Evolutionary conservation across 768 basidiomycete genomes (phyloP), one percentile per base, ranked within the genome.

Genomic region (Suillus weaverae): DNA sequence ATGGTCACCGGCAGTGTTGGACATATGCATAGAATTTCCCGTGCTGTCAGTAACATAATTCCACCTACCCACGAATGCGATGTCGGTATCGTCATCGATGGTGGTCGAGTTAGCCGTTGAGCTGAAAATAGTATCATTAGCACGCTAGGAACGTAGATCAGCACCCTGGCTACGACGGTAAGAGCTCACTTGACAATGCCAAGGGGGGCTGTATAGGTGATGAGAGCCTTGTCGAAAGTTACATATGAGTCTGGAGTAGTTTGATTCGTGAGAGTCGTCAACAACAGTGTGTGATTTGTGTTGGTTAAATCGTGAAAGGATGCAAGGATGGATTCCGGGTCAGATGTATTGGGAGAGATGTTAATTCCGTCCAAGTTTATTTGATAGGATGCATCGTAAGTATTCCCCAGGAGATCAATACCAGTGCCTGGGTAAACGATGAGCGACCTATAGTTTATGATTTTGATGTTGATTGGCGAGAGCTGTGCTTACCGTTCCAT

Each of bases 51-150:
- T 74, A 51, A 72, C 62, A 66, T 81, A 79, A 48, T 76, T 78
- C 90, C 90, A 92, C 10, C 74, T 73, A 9, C 90, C 89, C 62
- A 70, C 71, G 70, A 85, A 90, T 1, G 80, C 76, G 60, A 89
- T 78, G 59, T 68, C 33, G 30, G 74, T 71, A 36, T 76, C 77
- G 67, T 87, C 84, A 63, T 82, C 71, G 26, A 89, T 69, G 6
- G 74, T 67, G 67, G 78, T 74, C 61, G 73, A 73, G 54, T 70
- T 74, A 67, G 77, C 77, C 44, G 70, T 80, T 59, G 76, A 67
- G 70, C 81, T 80, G 68, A 64, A 59, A 68, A 54, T 46, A 70
- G 70, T 72, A 60, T 69, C 60, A 66, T 71, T 62, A 70, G 71
- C 59, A 68, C 68, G 22, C 8, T 32, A 59, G n/a, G 61, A 59